Percentiles rank a stretch among this genome's conserved stretches.
These are phyloP conservation scores for Apiospora saccharicola DNA, from an alignment of 2,329 filamentous ascomycete species.

Conservation along the genomic window DNA sequence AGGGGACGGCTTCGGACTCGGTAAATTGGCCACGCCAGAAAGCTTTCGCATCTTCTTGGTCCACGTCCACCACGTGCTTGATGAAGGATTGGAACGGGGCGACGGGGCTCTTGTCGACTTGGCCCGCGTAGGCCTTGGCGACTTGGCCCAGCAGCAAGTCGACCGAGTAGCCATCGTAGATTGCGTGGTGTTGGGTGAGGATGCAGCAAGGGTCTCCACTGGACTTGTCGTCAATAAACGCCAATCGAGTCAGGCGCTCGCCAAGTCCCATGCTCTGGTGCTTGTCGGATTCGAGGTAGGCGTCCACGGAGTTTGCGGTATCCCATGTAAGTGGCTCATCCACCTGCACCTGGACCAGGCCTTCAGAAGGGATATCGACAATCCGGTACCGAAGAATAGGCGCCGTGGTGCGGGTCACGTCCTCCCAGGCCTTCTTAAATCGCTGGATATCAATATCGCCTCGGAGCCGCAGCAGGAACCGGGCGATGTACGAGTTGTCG, in stretches of 20 bases:
- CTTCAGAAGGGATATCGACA: neutral
- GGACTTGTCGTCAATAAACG: neutral
- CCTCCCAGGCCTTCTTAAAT: constrained; percentile 9
- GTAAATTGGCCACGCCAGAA: constrained; percentile 22
- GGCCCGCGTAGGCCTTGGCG: neutral
- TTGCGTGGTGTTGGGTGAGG: constrained; percentile 1
- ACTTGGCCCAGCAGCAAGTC: constrained; percentile 2
- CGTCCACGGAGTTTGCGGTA: neutral
- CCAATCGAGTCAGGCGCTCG: neutral
- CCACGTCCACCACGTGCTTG: neutral
- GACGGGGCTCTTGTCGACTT: neutral
- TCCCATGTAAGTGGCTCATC: neutral
- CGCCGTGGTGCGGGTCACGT: constrained; percentile 5
- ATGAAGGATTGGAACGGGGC: constrained; percentile 10
- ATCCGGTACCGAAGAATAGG: constrained; percentile 11
- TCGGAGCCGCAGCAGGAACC: neutral
- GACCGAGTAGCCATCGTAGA: constrained; percentile 5
- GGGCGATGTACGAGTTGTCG: constrained; percentile 11
- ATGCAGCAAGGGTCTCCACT: neutral
- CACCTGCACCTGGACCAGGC: neutral
- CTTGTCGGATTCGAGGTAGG: neutral
- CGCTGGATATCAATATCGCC: neutral
- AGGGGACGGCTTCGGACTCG: constrained; percentile 6
- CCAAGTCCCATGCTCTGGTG: neutral
- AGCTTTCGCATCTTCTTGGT: neutral